Base-by-base conservation (phyloP, 331 rosid species). In the Stylosanthes scabra region DNA sequence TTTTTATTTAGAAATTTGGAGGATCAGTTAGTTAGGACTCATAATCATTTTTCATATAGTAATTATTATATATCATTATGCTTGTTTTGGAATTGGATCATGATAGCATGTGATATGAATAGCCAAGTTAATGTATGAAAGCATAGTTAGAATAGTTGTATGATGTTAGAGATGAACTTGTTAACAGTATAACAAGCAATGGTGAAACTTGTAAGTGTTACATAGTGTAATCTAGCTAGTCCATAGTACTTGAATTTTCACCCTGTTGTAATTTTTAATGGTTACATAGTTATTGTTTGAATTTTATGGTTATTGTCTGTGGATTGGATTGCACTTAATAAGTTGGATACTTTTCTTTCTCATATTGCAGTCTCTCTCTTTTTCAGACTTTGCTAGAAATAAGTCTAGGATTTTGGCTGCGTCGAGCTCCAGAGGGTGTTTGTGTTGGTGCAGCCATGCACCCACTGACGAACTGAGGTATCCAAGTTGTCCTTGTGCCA, bases 331-430 rank as follows among this genome's bases (percentile, higher is more conserved):
- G 14, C 39, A 14, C 1, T 11, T 61, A 34, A 27, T 47, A 49
- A 52, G 61, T 70, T 13, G 37, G 37, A 62, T 71, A 40, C 44
- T 66, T 44, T 59, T 69, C 10, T 61, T 59, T 46, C 13, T 54
- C 34, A 63, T 28, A 63, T 49, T 56, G 45, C 45, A 70, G 70
- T 59, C 46, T 74, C 31, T n/a, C n/a, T 41, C 49, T 8, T 56
- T 11, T 16, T 55, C 58, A 42, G 75, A 16, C 34, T 67, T 39
- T 1, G 45, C 15, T 28, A 27, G 72, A 63, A 66, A 68, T 41
- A 47, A 55, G 59, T 14, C 49, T 4, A 59, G 29, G 39, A 47
- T 54, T 7, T 75, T 71, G 44, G 57, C 40, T 42, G 37, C 57
- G 16, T 68, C 50, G 14, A 67, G 83, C 59, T 29, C 55, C 11